A percentile compares a stretch with the other conserved stretches of the same genome.
Conservation (phyloP, 768 basidiomycete genomes). For the Leccinum disarticulatum region DNA sequence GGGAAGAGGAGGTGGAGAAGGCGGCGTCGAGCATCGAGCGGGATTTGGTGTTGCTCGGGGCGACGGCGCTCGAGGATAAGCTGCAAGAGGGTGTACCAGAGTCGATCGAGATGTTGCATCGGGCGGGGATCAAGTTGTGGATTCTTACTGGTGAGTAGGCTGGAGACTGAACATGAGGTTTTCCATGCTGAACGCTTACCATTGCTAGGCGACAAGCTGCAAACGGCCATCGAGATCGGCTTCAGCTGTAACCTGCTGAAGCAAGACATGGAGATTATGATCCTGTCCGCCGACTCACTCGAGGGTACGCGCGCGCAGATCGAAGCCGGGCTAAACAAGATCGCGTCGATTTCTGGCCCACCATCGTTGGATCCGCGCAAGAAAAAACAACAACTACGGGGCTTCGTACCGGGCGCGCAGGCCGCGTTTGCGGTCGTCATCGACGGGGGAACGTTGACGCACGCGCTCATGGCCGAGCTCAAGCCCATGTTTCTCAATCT, state of each 20-base stretch:
- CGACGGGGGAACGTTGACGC: constrained; percentile 87
- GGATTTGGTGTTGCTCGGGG: constrained; percentile 81
- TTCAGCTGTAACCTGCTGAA: constrained; percentile 96
- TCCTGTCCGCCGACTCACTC: constrained; percentile 79
- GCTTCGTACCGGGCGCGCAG: constrained; percentile 62
- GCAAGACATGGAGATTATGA: constrained; percentile 95
- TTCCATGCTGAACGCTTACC: not conserved
- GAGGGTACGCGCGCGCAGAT: constrained; percentile 82
- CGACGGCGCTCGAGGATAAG: constrained; percentile 96
- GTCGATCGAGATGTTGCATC: constrained; percentile 87
- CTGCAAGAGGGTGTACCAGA: constrained; percentile 96
- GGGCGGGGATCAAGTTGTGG: constrained; percentile 97
- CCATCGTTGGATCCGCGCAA: constrained; percentile 59
- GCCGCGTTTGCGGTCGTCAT: constrained; percentile 93
- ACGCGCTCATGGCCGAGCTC: constrained; percentile 74
- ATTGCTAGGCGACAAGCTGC: constrained; percentile 83
- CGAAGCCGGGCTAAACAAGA: constrained; percentile 92
- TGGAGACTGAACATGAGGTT: too few relatives aligned
- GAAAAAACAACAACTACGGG: constrained; percentile 37
- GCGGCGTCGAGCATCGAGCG: constrained; percentile 84
- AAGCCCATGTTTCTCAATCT: constrained; percentile 89
- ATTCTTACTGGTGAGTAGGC: constrained; percentile 75
- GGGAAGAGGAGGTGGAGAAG: constrained; percentile 91
- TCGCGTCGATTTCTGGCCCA: constrained; percentile 81
- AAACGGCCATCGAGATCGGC: constrained; percentile 97